Percentiles rank a stretch among this genome's conserved stretches.
phyloP scores from a whole-genome alignment of 345 rosid species.

The Arabidopsis arenosa region DNA sequence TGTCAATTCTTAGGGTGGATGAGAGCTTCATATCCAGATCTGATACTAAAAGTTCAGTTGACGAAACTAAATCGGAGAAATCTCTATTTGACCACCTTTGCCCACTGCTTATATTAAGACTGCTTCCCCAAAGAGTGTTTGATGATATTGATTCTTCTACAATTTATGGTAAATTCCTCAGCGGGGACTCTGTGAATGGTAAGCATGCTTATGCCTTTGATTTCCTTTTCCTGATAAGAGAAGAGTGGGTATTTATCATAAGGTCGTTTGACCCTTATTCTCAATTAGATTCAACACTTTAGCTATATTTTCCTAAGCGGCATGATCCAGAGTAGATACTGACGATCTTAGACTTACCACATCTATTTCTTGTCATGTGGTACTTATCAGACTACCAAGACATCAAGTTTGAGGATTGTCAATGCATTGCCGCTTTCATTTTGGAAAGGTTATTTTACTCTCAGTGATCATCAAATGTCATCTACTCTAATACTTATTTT shows the following conservation, averaged over 20 bases:
- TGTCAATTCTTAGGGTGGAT: slow-evolving; percentile 48
- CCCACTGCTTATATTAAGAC: slow-evolving; percentile 79
- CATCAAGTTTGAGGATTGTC: slow-evolving; percentile 48
- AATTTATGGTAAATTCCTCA: slow-evolving; percentile 63
- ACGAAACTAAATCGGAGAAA: slow-evolving; percentile 50
- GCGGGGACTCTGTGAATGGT: slow-evolving; percentile 52
- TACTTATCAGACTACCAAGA: slow-evolving; percentile 54
- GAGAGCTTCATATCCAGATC: slow-evolving; percentile 45
- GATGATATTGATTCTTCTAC: slow-evolving; percentile 55
- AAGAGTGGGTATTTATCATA: slow-evolving; percentile 6
- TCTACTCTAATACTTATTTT: slow-evolving; percentile 30
- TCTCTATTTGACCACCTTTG: slow-evolving; percentile 77
- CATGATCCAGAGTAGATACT: slow-evolving; percentile 8
- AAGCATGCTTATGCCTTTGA: slow-evolving; percentile 34
- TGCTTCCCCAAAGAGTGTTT: slow-evolving; percentile 87
- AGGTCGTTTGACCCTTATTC: slow-evolving; percentile 20
- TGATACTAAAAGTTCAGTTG: slow-evolving; percentile 48
- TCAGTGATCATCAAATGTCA: slow-evolving; percentile 33
- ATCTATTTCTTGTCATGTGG: slow-evolving; percentile 21
- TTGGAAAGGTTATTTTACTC: slow-evolving; percentile 63
- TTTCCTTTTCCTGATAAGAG: slow-evolving; percentile 9
- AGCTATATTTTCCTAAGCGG: slow-evolving; percentile 16
- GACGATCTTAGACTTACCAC: slow-evolving; percentile 16
- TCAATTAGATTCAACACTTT: slow-evolving; percentile 18
- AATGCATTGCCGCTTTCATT: slow-evolving; percentile 67